These are phyloP conservation scores for Capsicum chinense DNA, from an alignment of 257 asterid genomes.

Conservation along the genomic window DNA sequence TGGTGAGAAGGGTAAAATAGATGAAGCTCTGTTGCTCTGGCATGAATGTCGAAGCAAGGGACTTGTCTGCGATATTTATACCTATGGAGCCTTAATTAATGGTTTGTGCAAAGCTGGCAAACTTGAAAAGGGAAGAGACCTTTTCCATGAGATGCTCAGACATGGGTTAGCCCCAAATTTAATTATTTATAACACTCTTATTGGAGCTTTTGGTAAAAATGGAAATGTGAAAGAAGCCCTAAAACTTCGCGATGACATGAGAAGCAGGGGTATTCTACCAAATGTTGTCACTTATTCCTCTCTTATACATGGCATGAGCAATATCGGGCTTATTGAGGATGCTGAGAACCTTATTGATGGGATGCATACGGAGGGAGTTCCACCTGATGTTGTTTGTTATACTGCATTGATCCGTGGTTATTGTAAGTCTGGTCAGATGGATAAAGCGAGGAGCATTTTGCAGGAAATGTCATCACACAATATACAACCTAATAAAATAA, in stretches of 20 bases:
- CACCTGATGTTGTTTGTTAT: constrained; percentile 77
- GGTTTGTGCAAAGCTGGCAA: constrained; percentile 69
- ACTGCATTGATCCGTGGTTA: constrained; percentile 82
- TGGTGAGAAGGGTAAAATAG: constrained; percentile 59
- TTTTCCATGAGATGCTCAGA: constrained; percentile 54
- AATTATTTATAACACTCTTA: constrained; percentile 67
- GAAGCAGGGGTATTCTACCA: constrained; percentile 56
- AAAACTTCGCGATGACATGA: constrained; percentile 65
- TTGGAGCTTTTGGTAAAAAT: constrained; percentile 58
- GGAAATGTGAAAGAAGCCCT: constrained; percentile 65
- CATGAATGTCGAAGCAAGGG: constrained; percentile 60
- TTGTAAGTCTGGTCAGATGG: constrained; percentile 79
- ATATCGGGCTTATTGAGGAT: constrained; percentile 50
- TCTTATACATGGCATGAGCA: constrained; percentile 80
- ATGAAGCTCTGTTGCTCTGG: constrained; percentile 79
- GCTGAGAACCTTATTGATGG: constrained; percentile 56
- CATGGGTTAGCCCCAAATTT: constrained; percentile 53
- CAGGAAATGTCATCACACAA: constrained; percentile 66
- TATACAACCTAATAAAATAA: constrained; percentile 70
- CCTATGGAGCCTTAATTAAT: constrained; percentile 68
- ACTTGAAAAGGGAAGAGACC: constrained; percentile 59
- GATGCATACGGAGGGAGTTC: constrained; percentile 67
- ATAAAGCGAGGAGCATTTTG: constrained; percentile 56
- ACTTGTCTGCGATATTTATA: constrained; percentile 56
- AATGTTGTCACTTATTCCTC: constrained; percentile 66